Percentiles rank a stretch among this genome's conserved stretches.
Conservation (phyloP, 139 green algal genomes). For the Tetraselmis chui region DNA sequence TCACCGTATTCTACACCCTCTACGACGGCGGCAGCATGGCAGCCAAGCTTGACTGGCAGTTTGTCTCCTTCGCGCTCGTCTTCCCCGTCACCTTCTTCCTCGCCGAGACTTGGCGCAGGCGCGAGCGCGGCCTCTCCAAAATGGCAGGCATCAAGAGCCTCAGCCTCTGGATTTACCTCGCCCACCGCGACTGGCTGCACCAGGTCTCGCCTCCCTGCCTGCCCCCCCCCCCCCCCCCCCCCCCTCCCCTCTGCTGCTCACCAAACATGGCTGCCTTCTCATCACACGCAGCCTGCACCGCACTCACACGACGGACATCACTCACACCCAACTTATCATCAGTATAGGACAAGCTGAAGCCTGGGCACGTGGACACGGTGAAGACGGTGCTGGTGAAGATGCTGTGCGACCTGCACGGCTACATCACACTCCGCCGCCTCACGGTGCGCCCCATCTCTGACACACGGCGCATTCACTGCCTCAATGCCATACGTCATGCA, state of each 20-base stretch:
- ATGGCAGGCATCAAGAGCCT: conserved; percentile 7
- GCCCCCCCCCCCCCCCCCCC: no score
- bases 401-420: background rate
- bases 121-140: background rate
- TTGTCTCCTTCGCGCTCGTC: conserved; percentile 6
- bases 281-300: background rate
- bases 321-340: background rate
- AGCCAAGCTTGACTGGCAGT: conserved; percentile 2
- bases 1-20: conserved; percentile 1
- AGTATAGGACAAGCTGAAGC: background rate
- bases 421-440: background rate
- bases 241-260: background rate
- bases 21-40: conserved; percentile 8
- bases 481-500: no score
- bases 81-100: conserved; percentile 7
- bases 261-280: background rate
- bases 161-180: conserved; percentile 6
- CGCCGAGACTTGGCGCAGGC: background rate
- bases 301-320: no score
- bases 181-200: conserved; percentile 4
- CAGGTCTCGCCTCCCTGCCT: background rate
- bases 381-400: background rate
- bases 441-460: conserved; percentile 1
- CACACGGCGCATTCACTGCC: no score
- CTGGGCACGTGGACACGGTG: background rate